Evolutionary conservation across 139 green algal genomes (phyloP).

Genomic region (Chlorella sp.): DNA sequence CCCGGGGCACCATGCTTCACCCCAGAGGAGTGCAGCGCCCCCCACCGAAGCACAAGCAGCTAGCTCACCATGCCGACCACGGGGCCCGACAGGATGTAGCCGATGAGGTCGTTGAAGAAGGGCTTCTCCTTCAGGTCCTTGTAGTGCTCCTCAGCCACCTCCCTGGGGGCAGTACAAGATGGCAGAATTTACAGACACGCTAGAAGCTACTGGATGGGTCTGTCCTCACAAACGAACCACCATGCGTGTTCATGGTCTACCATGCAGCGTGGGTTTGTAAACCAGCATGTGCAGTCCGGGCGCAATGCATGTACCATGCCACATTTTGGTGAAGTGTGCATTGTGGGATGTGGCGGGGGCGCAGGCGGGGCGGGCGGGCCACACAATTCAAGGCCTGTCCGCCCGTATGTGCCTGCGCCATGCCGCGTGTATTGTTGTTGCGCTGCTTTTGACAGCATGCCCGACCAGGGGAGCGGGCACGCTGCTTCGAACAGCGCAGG

Average conservation of each 20-base stretch:
- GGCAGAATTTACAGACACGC: neutral
- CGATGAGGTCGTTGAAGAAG: conserved; percentile 94
- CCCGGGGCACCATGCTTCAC: neutral
- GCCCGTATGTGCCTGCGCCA: neutral
- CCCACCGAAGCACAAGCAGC: neutral
- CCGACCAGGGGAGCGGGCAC: conserved; percentile 13
- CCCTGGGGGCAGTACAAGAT: conserved; percentile 7
- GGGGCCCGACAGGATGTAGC: conserved; percentile 97
- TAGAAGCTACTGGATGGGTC: neutral
- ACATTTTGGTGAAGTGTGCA: neutral
- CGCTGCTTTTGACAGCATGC: conserved; percentile 30
- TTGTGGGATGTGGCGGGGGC: neutral
- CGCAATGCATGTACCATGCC: neutral
- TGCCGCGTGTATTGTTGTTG: neutral
- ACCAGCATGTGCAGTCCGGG: no score
- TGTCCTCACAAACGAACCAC: neutral
- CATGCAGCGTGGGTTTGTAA: no score
- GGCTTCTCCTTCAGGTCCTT: conserved; percentile 92
- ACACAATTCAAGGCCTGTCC: neutral
- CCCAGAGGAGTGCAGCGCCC: neutral
- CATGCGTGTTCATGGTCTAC: no score
- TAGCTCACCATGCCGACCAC: conserved; percentile 94
- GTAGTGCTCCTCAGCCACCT: conserved; percentile 94
- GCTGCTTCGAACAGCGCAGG: conserved; percentile 33
- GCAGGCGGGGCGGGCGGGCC: neutral